Evolutionary conservation across 176 grass and related monocot species (phyloP).

Genomic region (Elaeis guineensis): DNA sequence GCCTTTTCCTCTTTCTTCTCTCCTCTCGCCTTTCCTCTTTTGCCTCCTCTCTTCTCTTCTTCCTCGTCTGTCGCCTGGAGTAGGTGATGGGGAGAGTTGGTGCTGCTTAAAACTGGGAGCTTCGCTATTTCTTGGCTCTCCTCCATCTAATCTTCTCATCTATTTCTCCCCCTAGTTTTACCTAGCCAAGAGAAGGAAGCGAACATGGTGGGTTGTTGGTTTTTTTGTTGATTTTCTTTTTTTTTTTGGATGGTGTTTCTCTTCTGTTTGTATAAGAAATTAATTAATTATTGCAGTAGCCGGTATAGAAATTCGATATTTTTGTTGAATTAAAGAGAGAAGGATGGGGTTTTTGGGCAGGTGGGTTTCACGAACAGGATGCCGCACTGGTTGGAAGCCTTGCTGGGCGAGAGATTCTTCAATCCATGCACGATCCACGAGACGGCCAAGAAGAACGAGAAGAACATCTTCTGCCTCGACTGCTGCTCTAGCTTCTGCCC

Average conservation of each 20-base stretch:
- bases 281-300: too few relatives aligned
- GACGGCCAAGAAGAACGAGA: constrained; percentile 75
- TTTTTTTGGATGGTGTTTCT: too few relatives aligned
- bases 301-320: not conserved
- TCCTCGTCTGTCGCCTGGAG: not conserved
- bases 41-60: not conserved
- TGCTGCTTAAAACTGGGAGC: not conserved
- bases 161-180: too few relatives aligned
- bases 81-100: not conserved
- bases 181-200: too few relatives aligned
- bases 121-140: too few relatives aligned
- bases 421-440: constrained; percentile 55
- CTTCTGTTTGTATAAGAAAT: too few relatives aligned
- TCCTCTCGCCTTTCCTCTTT: not conserved
- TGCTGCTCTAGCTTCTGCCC: constrained; percentile 81
- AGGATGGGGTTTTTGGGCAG: not conserved
- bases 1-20: not conserved
- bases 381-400: constrained; percentile 47
- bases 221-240: too few relatives aligned
- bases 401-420: constrained; percentile 84
- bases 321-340: not conserved
- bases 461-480: constrained; percentile 87
- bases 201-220: too few relatives aligned
- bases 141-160: too few relatives aligned
- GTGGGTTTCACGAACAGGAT: constrained; percentile 17